Conservation (phyloP, 768 basidiomycete genomes). For the Xerocomus potaroensis region DNA sequence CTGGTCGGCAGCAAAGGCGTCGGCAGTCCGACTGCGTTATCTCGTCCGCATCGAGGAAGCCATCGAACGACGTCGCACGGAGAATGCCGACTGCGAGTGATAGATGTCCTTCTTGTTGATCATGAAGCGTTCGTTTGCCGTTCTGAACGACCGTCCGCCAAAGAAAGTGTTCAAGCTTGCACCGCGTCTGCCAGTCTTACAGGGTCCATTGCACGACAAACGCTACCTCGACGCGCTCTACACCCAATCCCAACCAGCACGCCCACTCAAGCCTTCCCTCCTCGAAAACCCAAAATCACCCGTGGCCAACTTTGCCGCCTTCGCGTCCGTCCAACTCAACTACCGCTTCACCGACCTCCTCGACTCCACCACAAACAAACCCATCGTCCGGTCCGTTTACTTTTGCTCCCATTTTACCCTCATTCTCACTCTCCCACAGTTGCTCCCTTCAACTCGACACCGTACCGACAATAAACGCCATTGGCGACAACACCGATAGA, state of each 20-base stretch:
- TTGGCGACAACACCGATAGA: constrained; percentile 56
- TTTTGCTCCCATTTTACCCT: background rate
- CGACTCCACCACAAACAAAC: constrained; percentile 9
- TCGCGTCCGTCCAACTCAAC: constrained; percentile 8
- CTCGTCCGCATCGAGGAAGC: constrained; percentile 54
- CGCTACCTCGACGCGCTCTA: constrained; percentile 29
- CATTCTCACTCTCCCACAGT: constrained; percentile 14
- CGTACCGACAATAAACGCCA: constrained; percentile 43
- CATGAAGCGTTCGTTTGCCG: constrained; percentile 13
- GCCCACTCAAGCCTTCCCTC: constrained; percentile 27
- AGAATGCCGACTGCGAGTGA: constrained; percentile 16
- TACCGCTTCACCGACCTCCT: constrained; percentile 14
- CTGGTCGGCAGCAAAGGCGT: constrained; percentile 54
- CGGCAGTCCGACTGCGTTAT: constrained; percentile 71
- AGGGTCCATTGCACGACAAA: constrained; percentile 36
- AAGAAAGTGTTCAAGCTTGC: constrained; percentile 13
- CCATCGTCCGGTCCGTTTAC: constrained; percentile 22
- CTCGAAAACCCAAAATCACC: constrained; percentile 50
- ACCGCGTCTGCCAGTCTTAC: background rate
- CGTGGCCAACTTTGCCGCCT: constrained; percentile 39
- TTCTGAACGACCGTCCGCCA: constrained; percentile 9
- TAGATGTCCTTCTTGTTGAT: background rate
- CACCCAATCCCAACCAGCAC: background rate
- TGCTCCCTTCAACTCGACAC: constrained; percentile 26
- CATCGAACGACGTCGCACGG: constrained; percentile 11